phyloP scores from a whole-genome alignment of 2,329 filamentous ascomycete genomes.

The Fusarium temperatum region DNA sequence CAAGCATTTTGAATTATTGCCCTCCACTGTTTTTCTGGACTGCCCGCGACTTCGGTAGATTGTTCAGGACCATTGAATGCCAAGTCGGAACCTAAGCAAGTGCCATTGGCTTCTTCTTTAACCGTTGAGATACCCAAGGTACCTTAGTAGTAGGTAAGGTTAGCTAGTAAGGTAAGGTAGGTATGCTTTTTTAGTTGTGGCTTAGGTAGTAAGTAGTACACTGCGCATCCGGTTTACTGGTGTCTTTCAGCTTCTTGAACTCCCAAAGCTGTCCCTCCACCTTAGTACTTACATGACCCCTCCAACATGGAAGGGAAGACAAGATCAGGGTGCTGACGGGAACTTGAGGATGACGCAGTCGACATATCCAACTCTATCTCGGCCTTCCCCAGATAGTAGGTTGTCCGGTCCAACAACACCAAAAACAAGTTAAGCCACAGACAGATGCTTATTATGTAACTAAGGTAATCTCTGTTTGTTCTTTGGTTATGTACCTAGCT shows the following conservation, averaged over 20 bases:
- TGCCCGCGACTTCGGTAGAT: not conserved
- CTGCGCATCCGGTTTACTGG: not conserved
- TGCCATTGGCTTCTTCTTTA: not conserved
- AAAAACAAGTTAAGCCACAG: not conserved
- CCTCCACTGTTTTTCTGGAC: not conserved
- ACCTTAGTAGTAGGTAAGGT: too few relatives aligned
- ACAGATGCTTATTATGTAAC: not conserved
- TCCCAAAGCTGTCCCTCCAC: not conserved
- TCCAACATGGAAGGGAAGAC: not conserved
- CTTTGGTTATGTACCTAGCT: not conserved
- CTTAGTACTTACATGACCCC: not conserved
- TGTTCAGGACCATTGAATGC: not conserved
- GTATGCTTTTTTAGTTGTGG: not conserved
- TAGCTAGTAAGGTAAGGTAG: too few relatives aligned
- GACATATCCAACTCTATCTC: not conserved
- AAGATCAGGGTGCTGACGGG: not conserved
- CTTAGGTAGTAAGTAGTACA: not conserved
- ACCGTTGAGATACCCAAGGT: not conserved
- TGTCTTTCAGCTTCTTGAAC: not conserved
- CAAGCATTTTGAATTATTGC: not conserved
- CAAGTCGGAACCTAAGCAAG: slow-evolving; percentile 4
- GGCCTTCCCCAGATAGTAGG: not conserved
- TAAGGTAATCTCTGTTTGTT: not conserved
- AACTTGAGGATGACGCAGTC: slow-evolving; percentile 21
- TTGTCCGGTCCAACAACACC: not conserved